Evolutionary conservation across 345 rosid genomes (phyloP).

Genomic region (Bruguiera gymnorhiza): DNA sequence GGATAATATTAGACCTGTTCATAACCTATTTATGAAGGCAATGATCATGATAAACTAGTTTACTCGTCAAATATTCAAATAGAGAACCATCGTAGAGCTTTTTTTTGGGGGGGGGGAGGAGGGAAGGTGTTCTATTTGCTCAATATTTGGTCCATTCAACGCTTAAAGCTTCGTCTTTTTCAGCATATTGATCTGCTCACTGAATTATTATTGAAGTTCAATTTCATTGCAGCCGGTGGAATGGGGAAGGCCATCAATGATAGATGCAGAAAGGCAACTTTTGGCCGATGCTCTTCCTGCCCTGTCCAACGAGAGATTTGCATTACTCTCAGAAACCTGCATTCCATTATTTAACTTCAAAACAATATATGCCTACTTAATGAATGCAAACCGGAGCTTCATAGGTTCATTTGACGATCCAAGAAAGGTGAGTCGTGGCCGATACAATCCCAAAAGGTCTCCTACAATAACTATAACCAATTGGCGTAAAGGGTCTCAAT

Average conservation of each 20-base stretch:
- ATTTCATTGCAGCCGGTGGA: constrained; percentile 40
- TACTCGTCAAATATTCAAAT: too few relatives aligned
- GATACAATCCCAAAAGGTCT: constrained; percentile 54
- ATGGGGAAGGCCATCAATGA: constrained; percentile 69
- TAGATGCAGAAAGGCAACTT: constrained; percentile 66
- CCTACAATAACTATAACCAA: constrained; percentile 36
- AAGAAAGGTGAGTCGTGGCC: constrained; percentile 47
- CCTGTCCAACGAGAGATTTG: constrained; percentile 57
- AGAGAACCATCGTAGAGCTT: too few relatives aligned
- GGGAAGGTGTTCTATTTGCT: too few relatives aligned
- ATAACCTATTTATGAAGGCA: too few relatives aligned
- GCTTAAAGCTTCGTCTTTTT: too few relatives aligned
- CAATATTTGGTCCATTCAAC: too few relatives aligned
- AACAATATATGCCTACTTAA: constrained; percentile 46
- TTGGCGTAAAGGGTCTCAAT: constrained; percentile 34
- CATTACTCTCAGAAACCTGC: constrained; percentile 72
- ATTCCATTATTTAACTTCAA: constrained; percentile 61
- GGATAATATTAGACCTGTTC: too few relatives aligned
- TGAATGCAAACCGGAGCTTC: constrained; percentile 46
- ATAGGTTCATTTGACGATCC: constrained; percentile 48
- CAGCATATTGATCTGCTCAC: too few relatives aligned
- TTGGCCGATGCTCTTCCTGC: constrained; percentile 69
- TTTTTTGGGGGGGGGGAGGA: too few relatives aligned
- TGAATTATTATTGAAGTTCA: neutral
- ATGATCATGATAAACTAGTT: too few relatives aligned